Base-by-base conservation (phyloP, 2,329 filamentous ascomycete species). In the Colletotrichum lupini region DNA sequence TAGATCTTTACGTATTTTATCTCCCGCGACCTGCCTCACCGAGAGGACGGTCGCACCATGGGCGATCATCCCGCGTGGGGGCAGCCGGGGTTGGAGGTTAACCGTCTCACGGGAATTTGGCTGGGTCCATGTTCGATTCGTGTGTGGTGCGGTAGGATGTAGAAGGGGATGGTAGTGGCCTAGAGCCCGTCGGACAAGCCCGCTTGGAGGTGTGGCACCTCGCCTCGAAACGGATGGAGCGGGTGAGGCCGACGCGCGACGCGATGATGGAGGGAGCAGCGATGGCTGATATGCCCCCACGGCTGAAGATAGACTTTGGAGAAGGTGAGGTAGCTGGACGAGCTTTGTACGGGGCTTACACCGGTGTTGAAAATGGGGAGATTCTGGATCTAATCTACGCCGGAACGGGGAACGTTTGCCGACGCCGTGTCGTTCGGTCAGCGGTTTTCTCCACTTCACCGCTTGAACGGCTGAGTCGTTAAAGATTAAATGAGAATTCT, bases 41-140 rank as follows among this genome's bases (percentile, higher is more conserved):
- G 55, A 64, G 59, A 46, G 59, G n/a, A 16, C 30, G 70, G 70
- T 59, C 66, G 53, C 37, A 49, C 52, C 32, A 59, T 53, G 22
- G 69, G 42, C 42, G 42, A 64, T 63, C 66, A 64, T 64, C 67
- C 70, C 66, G 59, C 70, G 70, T 69, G 66, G 59, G 70, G 59
- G 53, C 14, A 19, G n/a, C 35, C 11, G 64, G 32, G 58, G 57
- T 37, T 37, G 19, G 42, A 49, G 42, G 42, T 49, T 49, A 49
- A 49, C 42, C 42, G 42, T 49, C 42, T 22, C 42, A n/a, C 19
- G 42, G 42, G 42, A 49, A 22, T 49, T 3, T 19, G 42, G 7
- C 42, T 49, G 42, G 42, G 42, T 42, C 37, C 37, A 35, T 1
- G 37, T 8, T 42, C 42, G 19, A 42, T 22, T n/a, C 5, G 42